A percentile compares a stretch with the other conserved stretches of the same genome.
Conservation (phyloP, 352 stramenopile genomes). For the Globisporangium viniferum region DNA sequence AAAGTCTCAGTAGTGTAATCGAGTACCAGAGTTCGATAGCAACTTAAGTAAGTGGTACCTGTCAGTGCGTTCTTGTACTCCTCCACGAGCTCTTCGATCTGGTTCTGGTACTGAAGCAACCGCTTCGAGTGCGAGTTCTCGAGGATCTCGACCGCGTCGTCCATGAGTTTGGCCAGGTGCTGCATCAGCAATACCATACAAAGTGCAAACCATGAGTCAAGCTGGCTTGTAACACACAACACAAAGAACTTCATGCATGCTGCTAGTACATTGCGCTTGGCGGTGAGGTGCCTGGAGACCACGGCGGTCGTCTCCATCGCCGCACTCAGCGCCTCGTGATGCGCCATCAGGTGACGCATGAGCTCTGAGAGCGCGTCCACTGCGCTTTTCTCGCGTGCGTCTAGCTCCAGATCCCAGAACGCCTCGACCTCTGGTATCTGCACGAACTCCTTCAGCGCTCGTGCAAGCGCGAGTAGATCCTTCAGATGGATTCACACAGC, state of each 20-base stretch:
- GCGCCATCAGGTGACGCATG: conserved; percentile 11
- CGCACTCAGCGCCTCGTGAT: not conserved
- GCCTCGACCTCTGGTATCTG: conserved; percentile 14
- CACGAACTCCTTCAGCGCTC: conserved; percentile 17
- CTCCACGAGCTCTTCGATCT: conserved; percentile 28
- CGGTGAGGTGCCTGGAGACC: conserved; percentile 15
- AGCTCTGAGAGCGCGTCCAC: conserved; percentile 9
- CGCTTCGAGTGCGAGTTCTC: conserved; percentile 34
- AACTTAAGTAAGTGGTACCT: conserved; percentile 11
- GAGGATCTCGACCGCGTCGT: conserved; percentile 34
- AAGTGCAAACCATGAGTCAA: not conserved
- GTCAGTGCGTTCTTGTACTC: conserved; percentile 28
- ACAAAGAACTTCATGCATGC: not conserved
- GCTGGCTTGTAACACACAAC: not conserved
- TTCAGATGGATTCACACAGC: not conserved
- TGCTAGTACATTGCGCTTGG: conserved; percentile 19
- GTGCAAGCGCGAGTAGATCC: conserved; percentile 18
- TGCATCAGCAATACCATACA: not conserved
- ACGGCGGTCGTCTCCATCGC: conserved; percentile 10
- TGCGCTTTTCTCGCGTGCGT: conserved; percentile 10
- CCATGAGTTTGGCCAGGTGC: conserved; percentile 32
- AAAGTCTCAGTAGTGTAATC: not conserved
- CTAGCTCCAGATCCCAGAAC: conserved; percentile 19
- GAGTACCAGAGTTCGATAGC: not conserved
- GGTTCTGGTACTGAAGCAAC: conserved; percentile 24